Base-by-base conservation (phyloP, 164 flowering plant species). In the Aristolochia californica region DNA sequence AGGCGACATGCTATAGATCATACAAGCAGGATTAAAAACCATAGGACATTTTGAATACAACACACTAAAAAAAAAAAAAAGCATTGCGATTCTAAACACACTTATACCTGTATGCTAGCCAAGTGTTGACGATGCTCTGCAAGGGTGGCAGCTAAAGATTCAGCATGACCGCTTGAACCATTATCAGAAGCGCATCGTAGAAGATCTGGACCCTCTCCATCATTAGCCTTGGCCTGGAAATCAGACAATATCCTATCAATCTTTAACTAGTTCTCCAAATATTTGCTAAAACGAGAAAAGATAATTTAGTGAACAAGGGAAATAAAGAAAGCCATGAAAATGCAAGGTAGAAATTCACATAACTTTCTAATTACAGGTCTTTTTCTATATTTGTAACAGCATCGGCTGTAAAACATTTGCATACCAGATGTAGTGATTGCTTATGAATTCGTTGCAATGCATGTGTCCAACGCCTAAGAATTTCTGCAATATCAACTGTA, bases 391-490 rank as follows among this genome's bases (percentile, higher is more conserved):
- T 7, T 12, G 10, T 9, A 34, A 54, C 57, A 54, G 7, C 1
- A n/a, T 25, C 14, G 14, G 18, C 18, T 16, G 43, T 11, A 20
- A 58, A 57, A 45, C 44, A 27, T 5, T 26, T 21, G 40, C 40
- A 44, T 72, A 78, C 81, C 75, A 78, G 66, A 50, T 76, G 81
- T 64, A 86, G 84, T 15, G 96, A 86, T 66, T 88, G 98, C 59
- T 88, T 91, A 66, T 91, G 98, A 69, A 91, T 82, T 55, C 96
- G 95, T 56, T 91, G 95, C 61, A 91, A 72, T 28, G 96, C 98
- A 78, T 91, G 98, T 16, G 96, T 91, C 98, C 98, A 91, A 53
- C 96, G 85, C 77, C 98, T 80, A n/a, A 91, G 77, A 56, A 91
- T 74, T 77, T 91, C 98, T 38, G 98, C 96, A 52, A 91, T 79